phyloP scores from a whole-genome alignment of 352 stramenopile genomes.

The Aphanomyces invadans region DNA sequence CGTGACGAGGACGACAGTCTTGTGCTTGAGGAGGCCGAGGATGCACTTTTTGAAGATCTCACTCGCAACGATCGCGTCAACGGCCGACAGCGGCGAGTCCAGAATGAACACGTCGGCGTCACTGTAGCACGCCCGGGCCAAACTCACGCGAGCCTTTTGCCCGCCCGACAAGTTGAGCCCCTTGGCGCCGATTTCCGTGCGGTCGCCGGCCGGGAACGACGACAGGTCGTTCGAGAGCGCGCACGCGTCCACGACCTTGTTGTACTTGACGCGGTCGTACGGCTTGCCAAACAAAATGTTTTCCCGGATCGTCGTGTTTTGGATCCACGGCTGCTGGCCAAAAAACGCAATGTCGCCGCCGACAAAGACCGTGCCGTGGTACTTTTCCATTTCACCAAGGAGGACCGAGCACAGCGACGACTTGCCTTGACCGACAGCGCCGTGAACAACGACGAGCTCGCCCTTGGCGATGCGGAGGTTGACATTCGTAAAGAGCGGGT shows the following conservation, averaged over 20 bases:
- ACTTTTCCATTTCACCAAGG: constrained; percentile 80
- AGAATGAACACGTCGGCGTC: constrained; percentile 25
- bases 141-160: constrained; percentile 35
- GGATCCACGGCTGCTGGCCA: constrained; percentile 26
- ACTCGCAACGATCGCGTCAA: constrained; percentile 85
- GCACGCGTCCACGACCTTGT: constrained; percentile 28
- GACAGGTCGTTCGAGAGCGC: constrained; percentile 25
- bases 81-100: constrained; percentile 35
- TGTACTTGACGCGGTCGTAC: constrained; percentile 52
- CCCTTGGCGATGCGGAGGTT: constrained; percentile 36
- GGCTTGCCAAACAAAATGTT: constrained; percentile 81
- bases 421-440: constrained; percentile 44
- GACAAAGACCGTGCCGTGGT: constrained; percentile 34
- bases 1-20: constrained; percentile 76
- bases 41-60: constrained; percentile 86
- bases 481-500: constrained; percentile 31
- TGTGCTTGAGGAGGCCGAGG: constrained; percentile 34
- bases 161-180: constrained; percentile 40
- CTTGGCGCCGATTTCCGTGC: constrained; percentile 41
- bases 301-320: constrained; percentile 47
- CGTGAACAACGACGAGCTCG: constrained; percentile 47
- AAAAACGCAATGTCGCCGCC: constrained; percentile 35
- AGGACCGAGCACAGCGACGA: constrained; percentile 46
- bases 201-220: constrained; percentile 51
- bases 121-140: constrained; percentile 24